Evolutionary conservation across 2,329 filamentous ascomycete species (phyloP).

Genomic region (Sclerotinia subarctica): DNA sequence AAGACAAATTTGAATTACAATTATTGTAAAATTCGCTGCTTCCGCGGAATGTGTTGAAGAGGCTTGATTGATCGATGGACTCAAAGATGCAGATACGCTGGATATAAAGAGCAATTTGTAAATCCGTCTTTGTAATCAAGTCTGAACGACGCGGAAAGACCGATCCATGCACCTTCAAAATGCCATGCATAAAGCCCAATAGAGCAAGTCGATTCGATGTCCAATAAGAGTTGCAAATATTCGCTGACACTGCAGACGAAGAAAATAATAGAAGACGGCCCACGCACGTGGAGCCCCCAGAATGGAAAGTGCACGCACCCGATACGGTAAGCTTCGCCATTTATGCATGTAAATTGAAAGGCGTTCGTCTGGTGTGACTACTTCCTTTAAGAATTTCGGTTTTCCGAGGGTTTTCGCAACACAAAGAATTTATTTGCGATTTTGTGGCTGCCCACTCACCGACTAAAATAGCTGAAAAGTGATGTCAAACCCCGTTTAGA

Average conservation of each 20-base stretch:
- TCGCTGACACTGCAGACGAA: slow-evolving; percentile 15
- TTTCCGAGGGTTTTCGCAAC: background rate
- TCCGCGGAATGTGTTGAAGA: background rate
- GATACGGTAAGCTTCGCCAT: slow-evolving; percentile 11
- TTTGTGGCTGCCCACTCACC: slow-evolving; percentile 16
- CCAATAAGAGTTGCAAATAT: background rate
- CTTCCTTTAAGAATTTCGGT: background rate
- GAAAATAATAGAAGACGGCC: background rate
- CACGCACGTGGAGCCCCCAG: slow-evolving; percentile 4
- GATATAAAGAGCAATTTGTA: background rate
- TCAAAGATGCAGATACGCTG: background rate
- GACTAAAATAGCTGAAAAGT: slow-evolving; percentile 12
- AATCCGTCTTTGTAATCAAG: slow-evolving; percentile 10
- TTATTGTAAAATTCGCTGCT: background rate
- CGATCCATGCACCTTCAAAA: slow-evolving; percentile 18
- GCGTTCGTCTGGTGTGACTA: background rate
- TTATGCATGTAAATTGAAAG: slow-evolving; percentile 3
- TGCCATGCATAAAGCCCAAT: background rate
- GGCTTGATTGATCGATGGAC: background rate
- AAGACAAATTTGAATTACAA: background rate
- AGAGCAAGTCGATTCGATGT: slow-evolving; percentile 2
- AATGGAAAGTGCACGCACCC: background rate
- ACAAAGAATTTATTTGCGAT: background rate
- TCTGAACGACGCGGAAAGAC: slow-evolving; percentile 15
- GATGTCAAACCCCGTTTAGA: background rate